A percentile compares a stretch with the other conserved stretches of the same genome.
Conservation (phyloP, 2,329 filamentous ascomycete genomes). For the Elsinoe perseae region DNA sequence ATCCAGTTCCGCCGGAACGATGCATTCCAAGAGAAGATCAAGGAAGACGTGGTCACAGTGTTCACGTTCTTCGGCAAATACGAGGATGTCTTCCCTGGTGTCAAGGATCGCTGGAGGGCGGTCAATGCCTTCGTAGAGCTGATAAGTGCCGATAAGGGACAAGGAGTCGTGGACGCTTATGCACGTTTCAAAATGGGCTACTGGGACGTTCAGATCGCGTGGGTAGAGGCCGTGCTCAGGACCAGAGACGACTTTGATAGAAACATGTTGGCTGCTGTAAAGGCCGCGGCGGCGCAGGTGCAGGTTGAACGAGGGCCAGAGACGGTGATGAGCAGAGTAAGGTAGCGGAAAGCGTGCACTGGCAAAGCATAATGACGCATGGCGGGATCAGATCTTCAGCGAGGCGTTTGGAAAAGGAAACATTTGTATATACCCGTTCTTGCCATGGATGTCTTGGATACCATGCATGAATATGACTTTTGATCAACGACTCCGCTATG, state of each 20-base stretch:
- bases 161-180: conserved; percentile 67
- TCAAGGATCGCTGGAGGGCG: conserved; percentile 89
- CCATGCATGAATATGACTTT: conserved; percentile 12
- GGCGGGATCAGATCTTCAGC: background rate
- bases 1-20: conserved; percentile 82
- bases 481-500: background rate
- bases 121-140: conserved; percentile 76
- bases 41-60: conserved; percentile 81
- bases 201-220: conserved; percentile 89
- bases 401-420: conserved; percentile 7
- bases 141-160: conserved; percentile 65
- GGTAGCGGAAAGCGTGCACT: conserved; percentile 42
- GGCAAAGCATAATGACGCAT: background rate
- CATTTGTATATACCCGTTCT: conserved; percentile 13
- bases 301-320: conserved; percentile 72
- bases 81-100: conserved; percentile 61
- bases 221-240: conserved; percentile 88
- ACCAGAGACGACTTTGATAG: conserved; percentile 89
- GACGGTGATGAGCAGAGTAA: conserved; percentile 92
- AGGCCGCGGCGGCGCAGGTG: conserved; percentile 78
- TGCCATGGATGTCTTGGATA: conserved; percentile 7
- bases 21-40: conserved; percentile 86
- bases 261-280: conserved; percentile 78
- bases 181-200: conserved; percentile 75
- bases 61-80: conserved; percentile 80